These are phyloP conservation scores for Grosmannia serpens DNA, from an alignment of 2,329 filamentous ascomycete species.

Conservation along the genomic window DNA sequence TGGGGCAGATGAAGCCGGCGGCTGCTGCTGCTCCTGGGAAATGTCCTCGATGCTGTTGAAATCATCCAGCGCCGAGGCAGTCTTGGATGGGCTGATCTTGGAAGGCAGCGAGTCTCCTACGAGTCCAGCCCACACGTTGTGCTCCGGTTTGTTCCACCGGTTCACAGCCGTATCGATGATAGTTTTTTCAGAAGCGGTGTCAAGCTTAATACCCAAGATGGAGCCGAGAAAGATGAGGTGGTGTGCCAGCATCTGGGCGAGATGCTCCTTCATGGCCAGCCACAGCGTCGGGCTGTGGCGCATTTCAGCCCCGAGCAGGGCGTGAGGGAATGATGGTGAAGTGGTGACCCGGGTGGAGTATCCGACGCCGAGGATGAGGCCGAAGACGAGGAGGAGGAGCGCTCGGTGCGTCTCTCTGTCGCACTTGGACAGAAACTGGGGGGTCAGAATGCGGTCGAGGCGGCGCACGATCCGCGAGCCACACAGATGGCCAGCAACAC, in stretches of 20 bases:
- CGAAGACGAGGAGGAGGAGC: conserved; percentile 19
- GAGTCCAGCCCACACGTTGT: conserved; percentile 16
- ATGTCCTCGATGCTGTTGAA: background rate
- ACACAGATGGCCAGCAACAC: conserved; percentile 15
- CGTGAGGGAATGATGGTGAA: conserved; percentile 12
- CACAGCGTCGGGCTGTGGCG: conserved; percentile 21
- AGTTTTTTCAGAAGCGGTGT: conserved; percentile 17
- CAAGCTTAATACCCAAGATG: conserved; percentile 19
- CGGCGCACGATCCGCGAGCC: conserved; percentile 18
- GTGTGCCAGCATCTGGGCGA: conserved; percentile 21
- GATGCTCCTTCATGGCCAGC: conserved; percentile 21
- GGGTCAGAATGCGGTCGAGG: conserved; percentile 20
- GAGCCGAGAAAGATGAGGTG: conserved; percentile 20
- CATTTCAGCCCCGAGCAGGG: conserved; percentile 15
- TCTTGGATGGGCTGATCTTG: background rate
- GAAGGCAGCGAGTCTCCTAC: background rate
- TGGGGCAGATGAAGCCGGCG: background rate
- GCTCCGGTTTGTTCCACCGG: conserved; percentile 20
- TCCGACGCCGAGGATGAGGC: conserved; percentile 18
- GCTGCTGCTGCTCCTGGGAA: background rate
- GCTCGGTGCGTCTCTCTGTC: conserved; percentile 16
- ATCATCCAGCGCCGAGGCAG: background rate
- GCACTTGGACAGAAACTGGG: conserved; percentile 17
- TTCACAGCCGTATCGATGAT: conserved; percentile 18
- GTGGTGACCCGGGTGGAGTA: conserved; percentile 14